Evolutionary conservation across 2,329 filamentous ascomycete genomes (phyloP), one percentile per base, ranked within the genome.

Genomic region (Colletotrichum phormii): DNA sequence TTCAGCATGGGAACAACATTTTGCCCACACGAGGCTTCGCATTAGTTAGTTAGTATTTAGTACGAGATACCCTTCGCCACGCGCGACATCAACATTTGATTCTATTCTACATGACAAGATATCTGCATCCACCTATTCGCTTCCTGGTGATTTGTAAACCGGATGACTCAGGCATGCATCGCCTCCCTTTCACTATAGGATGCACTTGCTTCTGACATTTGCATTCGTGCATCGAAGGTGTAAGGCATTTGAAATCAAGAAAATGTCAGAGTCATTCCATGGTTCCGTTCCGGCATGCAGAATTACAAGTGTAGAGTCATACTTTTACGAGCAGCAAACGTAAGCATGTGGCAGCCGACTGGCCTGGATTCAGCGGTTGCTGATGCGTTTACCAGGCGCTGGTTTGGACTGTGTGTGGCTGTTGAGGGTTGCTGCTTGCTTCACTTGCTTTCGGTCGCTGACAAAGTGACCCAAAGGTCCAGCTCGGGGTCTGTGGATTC

Each of bases 31-130:
- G 33, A 42, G 37, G 31, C 31, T 62, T 72, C 46, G 49, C 46
- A 67, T 49, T 49, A 46, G 24, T 55, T 66, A 65, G 51, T 58
- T 66, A 66, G 64, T 53, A 60, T 60, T 63, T 73, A 73, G 71
- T 71, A 59, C 53, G 71, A 73, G 71, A 73, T 73, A 73, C 71
- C 71, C 71, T 72, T 64, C 71, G 67, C 67, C 67, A 62, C 59
- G 67, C 37, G 71, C 67, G 67, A 71, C 71, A 73, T 12, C 60
- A 68, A 66, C 37, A 73, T 62, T 62, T 65, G 60, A 67, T 73
- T 67, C 58, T 71, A 53, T 54, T 62, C 54, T 37, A 11, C 54
- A 58, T 31, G 24, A 64, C 64, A 55, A 13, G 35, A 37, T 33
- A 35, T 46, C 26, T 4, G 15, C 61, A 42, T 37, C 0, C 53